These are phyloP conservation scores for Cryptococcus sp. DNA, from an alignment of 1,284 basidiomycete genomes.

Conservation along the genomic window DNA sequence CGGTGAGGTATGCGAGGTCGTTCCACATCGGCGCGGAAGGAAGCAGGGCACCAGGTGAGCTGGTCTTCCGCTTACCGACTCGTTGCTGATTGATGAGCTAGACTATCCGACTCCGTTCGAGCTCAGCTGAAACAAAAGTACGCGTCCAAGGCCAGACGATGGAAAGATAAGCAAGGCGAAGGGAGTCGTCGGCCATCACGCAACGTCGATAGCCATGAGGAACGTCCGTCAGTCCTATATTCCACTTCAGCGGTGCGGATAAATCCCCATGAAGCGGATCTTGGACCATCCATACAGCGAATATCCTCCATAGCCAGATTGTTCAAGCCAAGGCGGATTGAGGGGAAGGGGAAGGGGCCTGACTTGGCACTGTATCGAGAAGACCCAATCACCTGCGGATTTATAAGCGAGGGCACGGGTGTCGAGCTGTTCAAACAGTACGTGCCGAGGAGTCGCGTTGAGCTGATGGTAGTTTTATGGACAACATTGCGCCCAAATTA, in stretches of 20 bases:
- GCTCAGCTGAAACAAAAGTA: conserved; percentile 2
- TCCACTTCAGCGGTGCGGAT: conserved; percentile 1
- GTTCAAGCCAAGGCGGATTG: conserved; percentile 6
- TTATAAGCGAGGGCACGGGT: conserved; percentile 6
- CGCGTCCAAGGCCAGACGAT: not conserved
- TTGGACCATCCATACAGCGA: conserved; percentile 8
- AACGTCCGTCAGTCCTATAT: not conserved
- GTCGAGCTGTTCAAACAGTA: conserved; percentile 8
- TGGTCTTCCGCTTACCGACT: not conserved
- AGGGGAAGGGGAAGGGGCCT: not conserved
- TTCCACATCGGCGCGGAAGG: conserved; percentile 12
- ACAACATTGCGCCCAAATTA: conserved; percentile 5
- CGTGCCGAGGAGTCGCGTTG: not conserved
- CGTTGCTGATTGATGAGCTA: not conserved
- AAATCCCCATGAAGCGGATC: conserved; percentile 4
- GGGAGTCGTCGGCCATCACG: not conserved
- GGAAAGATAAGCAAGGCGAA: no score
- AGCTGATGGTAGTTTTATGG: conserved; percentile 8
- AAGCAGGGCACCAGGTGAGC: conserved; percentile 12
- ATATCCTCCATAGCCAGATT: conserved; percentile 12
- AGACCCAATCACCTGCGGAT: conserved; percentile 16
- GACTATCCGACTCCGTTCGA: conserved; percentile 8
- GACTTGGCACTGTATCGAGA: conserved; percentile 8
- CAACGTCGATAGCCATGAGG: not conserved
- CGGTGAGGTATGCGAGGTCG: conserved; percentile 3